These are phyloP conservation scores for Chamaecrista fasciculata DNA, from an alignment of 306 rosid genomes.

Conservation along the genomic window DNA sequence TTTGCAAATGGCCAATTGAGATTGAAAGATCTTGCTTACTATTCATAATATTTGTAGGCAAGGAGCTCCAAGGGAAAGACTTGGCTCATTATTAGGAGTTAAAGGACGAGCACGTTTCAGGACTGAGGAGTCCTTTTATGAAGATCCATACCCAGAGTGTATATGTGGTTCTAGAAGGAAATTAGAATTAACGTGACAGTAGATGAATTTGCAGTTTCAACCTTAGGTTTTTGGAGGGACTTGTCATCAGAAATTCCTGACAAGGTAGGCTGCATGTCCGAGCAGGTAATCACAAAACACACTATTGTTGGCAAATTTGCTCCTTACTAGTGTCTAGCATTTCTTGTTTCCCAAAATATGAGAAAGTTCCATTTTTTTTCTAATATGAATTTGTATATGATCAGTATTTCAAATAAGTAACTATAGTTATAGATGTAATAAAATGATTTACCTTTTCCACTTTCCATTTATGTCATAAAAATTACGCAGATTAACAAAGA, in stretches of 20 bases:
- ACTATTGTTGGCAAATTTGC: constrained; percentile 1
- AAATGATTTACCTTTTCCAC: background rate
- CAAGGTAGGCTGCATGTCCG: background rate
- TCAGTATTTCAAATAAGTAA: background rate
- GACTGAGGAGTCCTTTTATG: constrained; percentile 85
- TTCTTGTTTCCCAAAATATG: background rate
- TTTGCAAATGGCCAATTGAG: background rate
- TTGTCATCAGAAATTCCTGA: constrained; percentile 24
- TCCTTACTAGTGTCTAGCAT: background rate
- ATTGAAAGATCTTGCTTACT: constrained; percentile 18
- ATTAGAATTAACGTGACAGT: constrained; percentile 33
- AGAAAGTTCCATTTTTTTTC: background rate
- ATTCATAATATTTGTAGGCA: constrained; percentile 47
- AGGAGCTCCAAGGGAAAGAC: constrained; percentile 87
- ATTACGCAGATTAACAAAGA: background rate
- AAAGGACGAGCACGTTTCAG: constrained; percentile 84
- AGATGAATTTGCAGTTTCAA: constrained; percentile 24
- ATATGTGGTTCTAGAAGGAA: constrained; percentile 60
- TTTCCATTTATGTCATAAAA: background rate
- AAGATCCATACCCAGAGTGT: constrained; percentile 92
- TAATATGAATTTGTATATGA: background rate
- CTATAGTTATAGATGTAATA: background rate
- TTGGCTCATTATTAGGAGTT: constrained; percentile 58
- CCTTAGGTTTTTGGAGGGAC: constrained; percentile 15
- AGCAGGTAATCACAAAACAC: background rate